Evolutionary conservation across 1,139 yeast genomes (phyloP), one percentile per base, ranked within the genome.

Genomic region (Pichia sp.): DNA sequence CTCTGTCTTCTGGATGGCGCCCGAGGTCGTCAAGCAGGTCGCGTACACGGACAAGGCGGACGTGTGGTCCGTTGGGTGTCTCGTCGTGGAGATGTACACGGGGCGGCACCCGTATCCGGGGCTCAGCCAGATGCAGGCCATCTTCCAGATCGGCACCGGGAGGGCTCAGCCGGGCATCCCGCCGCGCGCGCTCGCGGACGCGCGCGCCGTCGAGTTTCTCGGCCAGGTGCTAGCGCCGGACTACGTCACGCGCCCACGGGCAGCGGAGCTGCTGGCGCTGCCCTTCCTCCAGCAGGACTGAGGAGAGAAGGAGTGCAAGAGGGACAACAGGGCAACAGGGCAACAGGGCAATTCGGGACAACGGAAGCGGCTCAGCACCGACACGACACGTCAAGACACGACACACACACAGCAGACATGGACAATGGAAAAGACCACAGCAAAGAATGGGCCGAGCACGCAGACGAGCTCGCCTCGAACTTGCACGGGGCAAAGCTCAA

Each of bases 1-100:
- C 0, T 88, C 96, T 6, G 96, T 90, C 0, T 92, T 85, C 66
- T 92, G 98, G 98, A 92, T 92, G 98, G 97, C 97, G 0, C 98
- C 98, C 0, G 98, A 92, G 68, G 97, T 92, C 13, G 97, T 90
- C 13, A 88, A 89, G 65, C 97, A 90, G 66, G 85, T 90, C 1
- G 88, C 93, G 0, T 88, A 90, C 57, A 90, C 97, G 5, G 82
- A 87, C 51, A 89, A 88, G 67, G 96, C 96, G 0, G 98, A 92
- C 68, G 89, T 92, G 34, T 92, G 98, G 98, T 88, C 96, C 0
- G 87, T 92, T 5, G 98, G 97, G 0, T 90, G 97, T 69, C 77
- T 92, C 38, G 81, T 90, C 19, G 85, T 92, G 34, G 98, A 92
- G 69, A 92, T 92, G 97, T 87, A 87, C 66, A 89, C 97, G 0